Evolutionary conservation across 148 eudicot genomes (phyloP).

Genomic region (Heliamphora exappendiculata): DNA sequence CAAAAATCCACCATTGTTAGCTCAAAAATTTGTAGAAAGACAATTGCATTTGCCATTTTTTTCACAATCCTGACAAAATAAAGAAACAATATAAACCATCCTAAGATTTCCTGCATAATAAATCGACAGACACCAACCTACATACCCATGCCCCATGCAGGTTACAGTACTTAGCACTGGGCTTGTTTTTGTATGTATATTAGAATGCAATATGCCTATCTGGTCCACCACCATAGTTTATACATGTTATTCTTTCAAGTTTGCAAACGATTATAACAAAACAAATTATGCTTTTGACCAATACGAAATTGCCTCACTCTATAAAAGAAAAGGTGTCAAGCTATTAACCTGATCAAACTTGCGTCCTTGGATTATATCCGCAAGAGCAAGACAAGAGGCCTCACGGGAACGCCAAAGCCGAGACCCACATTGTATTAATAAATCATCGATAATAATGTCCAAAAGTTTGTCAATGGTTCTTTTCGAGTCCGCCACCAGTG

Average conservation of each 20-base stretch:
- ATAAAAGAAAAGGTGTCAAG: not conserved
- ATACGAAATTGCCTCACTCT: not conserved
- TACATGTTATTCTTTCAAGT: not conserved
- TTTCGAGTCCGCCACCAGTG: slow-evolving; percentile 81
- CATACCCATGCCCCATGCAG: not conserved
- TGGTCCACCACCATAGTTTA: not conserved
- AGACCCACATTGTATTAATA: slow-evolving; percentile 77
- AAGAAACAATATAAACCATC: not conserved
- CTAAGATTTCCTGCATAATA: too few relatives aligned
- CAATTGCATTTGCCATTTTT: not conserved
- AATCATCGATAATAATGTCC: slow-evolving; percentile 74
- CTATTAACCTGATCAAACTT: slow-evolving; percentile 70
- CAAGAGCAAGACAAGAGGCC: slow-evolving; percentile 94
- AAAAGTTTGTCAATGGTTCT: slow-evolving; percentile 69
- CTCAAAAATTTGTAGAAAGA: not conserved
- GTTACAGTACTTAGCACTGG: not conserved
- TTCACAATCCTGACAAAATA: not conserved
- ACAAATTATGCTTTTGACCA: not conserved
- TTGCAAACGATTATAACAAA: not conserved
- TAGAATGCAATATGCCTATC: too few relatives aligned
- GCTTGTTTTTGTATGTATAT: too few relatives aligned
- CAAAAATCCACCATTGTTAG: not conserved
- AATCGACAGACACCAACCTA: not conserved
- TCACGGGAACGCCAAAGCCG: slow-evolving; percentile 99
- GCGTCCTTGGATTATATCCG: slow-evolving; percentile 90